These are phyloP conservation scores for Zopfochytrium polystomum DNA, from an alignment of 371 early-diverging fungal species.

Conservation along the genomic window DNA sequence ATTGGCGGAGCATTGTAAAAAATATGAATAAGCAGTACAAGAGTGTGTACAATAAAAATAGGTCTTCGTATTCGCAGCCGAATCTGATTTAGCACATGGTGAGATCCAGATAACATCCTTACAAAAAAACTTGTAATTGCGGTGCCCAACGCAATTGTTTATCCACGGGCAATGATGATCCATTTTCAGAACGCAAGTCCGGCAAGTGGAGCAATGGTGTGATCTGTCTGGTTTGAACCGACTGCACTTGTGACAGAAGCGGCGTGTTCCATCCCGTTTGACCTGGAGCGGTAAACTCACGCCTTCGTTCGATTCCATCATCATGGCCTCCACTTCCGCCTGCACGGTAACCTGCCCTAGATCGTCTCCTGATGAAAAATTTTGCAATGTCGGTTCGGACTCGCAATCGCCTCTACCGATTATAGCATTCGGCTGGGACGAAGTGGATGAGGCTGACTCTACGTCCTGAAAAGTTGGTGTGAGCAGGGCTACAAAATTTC, in stretches of 20 bases:
- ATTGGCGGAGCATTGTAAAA: constrained; percentile 1
- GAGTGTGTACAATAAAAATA: constrained; percentile 23
- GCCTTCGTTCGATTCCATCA: too few relatives aligned
- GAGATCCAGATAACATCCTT: constrained; percentile 17
- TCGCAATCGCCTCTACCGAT: too few relatives aligned
- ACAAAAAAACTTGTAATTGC: constrained; percentile 68
- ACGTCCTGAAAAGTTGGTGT: too few relatives aligned
- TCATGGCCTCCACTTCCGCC: too few relatives aligned
- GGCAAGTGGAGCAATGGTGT: constrained; percentile 66
- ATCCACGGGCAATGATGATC: constrained; percentile 52
- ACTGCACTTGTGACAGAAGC: constrained; percentile 64
- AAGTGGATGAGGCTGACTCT: too few relatives aligned
- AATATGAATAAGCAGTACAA: constrained; percentile 17
- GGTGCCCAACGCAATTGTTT: constrained; percentile 70
- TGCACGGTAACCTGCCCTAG: too few relatives aligned
- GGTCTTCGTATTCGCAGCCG: neutral
- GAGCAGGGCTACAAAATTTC: too few relatives aligned
- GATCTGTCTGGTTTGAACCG: constrained; percentile 60
- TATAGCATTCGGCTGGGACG: too few relatives aligned
- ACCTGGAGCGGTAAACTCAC: constrained; percentile 46
- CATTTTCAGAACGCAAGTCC: constrained; percentile 63
- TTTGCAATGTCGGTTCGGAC: too few relatives aligned
- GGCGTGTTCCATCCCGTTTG: constrained; percentile 53
- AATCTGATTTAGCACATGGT: neutral
- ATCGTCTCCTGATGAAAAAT: too few relatives aligned